Base-by-base conservation (phyloP, 805 yeast genomes). In the Cyberlindnera maritima region DNA sequence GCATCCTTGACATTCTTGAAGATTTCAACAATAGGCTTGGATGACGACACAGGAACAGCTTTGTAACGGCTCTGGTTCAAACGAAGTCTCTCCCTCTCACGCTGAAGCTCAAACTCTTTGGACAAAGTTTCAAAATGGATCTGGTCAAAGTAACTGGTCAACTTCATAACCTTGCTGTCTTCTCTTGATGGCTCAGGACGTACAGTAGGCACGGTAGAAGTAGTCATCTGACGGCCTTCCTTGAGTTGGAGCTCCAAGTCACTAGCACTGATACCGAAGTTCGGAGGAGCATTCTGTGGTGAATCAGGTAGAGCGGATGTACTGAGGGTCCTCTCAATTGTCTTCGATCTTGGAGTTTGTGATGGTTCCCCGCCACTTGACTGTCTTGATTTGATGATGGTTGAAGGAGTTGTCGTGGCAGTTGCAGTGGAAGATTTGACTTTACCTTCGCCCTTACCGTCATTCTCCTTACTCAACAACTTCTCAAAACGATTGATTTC, bases 1-100 rank as follows among this genome's bases (percentile, higher is more conserved):
- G 95, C 97, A 66, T 91, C 97, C 49, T 84, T 82, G 12, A 88
- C 94, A 59, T 88, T 84, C 55, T 88, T 83, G 62, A 86, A 94
- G 21, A 94, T 85, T 57, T 91, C 97, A 19, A 91, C 97, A 46
- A 88, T 85, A 0, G 99, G 98, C 49, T 79, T 83, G 1, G 94
- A 81, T 2, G 82, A 77, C 20, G 81, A 80, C 42, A 88, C 78
- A 7, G 94, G 90, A 13, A 74, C 69, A 0, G 92, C 88, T 50
- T 82, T 73, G 61, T 81, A 80, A 56, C 83, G 77, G 55, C 81
- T 75, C 53, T 68, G 72, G 37, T 79, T 73, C 36, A 88, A 61
- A 50, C 84, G 81, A 47, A 76, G 70, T 49, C 89, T 76, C 60
- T 92, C 96, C 38, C 74, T 68, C 53, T 88, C 96, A 59, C 98